Base-by-base conservation (phyloP, 257 asterid species). In the Nicotiana noctiflora region DNA sequence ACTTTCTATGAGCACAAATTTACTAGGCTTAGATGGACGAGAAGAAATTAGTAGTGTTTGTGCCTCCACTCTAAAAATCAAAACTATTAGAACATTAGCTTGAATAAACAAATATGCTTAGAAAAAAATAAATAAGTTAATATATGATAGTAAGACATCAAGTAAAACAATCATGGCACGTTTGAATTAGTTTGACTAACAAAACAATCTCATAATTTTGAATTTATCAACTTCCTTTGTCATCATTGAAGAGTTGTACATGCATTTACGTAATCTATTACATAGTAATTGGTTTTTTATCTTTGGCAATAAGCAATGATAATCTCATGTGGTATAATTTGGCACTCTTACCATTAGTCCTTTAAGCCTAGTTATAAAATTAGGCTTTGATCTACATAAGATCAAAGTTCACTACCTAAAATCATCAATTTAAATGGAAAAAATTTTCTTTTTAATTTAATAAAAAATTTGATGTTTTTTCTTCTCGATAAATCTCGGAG, bases 191-290 rank as follows among this genome's bases (percentile, higher is more conserved):
- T 52, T 0, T 52, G 19, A 15, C 19, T 52, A 13, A 15, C 57
- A 4, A 17, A 19, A 52, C 2, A 52, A 52, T 52, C 2, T 52
- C 59, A 52, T 52, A 14, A 52, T 13, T 14, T 52, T 52, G 8
- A 52, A 52, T 52, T 15, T 52, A 15, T 15, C 59, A 14, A 52
- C 59, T 52, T 14, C 2, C 59, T 15, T 15, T 40, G 14, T 15
- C 59, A 52, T 52, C 59, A 14, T 52, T 14, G 57, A 52, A 52
- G 57, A 52, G 19, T 4, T n/a, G 8, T 56, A 56, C 63, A 57
- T 57, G 63, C 63, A 57, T 64, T 29, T 64, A 29, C 74, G 13
- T 15, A 64, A 64, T 64, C 46, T 64, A 64, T 14, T 64, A 31
- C 6, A 4, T 64, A 15, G 21, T 64, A 64, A 14, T 64, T 64